These are phyloP conservation scores for Ramalina peruviana DNA, from an alignment of 495 filamentous ascomycete species.

Conservation along the genomic window DNA sequence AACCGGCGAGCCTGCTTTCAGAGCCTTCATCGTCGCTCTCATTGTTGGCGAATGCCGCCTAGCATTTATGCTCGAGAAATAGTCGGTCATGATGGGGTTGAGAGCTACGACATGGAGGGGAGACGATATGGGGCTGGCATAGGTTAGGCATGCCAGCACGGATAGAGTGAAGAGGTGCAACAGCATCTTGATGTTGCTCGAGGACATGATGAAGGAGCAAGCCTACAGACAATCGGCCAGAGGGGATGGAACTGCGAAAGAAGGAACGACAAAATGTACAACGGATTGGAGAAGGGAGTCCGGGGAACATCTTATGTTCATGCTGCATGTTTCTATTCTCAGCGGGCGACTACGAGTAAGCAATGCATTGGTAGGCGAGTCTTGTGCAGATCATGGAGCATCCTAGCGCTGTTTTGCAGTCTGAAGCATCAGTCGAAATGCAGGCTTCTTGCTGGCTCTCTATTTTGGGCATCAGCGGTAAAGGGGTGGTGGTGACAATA, in stretches of 20 bases:
- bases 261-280: not conserved
- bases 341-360: not conserved
- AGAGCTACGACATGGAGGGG: constrained; percentile 2
- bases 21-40: not conserved
- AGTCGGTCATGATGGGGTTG: constrained; percentile 3
- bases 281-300: not conserved
- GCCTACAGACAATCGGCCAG: not conserved
- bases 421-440: not conserved
- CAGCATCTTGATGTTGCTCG: constrained; percentile 3
- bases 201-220: not conserved
- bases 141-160: not conserved
- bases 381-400: no score
- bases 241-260: not conserved
- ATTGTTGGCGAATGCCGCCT: not conserved
- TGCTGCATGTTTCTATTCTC: not conserved
- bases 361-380: no score
- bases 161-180: constrained; percentile 3
- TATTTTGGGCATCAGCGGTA: constrained; percentile 6
- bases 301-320: not conserved
- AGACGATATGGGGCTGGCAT: constrained; percentile 5
- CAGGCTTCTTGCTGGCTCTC: not conserved
- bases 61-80: not conserved
- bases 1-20: not conserved
- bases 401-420: no score
- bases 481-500: not conserved